Evolutionary conservation across 768 basidiomycete species (phyloP).

Genomic region (Mycena albidolilacea): DNA sequence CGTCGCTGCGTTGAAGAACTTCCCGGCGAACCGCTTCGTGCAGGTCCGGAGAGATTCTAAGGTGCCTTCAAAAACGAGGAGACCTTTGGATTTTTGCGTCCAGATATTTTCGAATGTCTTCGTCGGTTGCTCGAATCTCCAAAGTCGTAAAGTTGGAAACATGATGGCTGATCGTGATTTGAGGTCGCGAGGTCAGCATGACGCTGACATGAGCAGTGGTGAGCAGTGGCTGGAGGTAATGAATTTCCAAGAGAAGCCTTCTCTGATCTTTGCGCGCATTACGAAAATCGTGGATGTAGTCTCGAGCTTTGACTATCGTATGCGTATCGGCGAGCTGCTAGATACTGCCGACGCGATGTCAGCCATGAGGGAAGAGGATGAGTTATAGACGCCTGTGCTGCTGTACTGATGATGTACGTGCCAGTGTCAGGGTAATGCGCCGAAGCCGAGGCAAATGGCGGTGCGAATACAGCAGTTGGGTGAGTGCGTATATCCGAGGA

Average conservation of each 20-base stretch:
- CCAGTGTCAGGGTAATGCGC: too few species aligned
- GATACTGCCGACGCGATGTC: background rate
- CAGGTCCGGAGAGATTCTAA: background rate
- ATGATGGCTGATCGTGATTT: background rate
- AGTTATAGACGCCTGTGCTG: too few species aligned
- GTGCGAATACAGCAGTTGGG: too few species aligned
- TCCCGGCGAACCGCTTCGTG: background rate
- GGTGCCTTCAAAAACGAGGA: background rate
- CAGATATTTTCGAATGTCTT: conserved; percentile 2
- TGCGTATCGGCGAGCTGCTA: background rate
- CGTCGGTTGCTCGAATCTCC: conserved; percentile 13
- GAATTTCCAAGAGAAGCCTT: background rate
- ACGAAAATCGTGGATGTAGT: background rate
- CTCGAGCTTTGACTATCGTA: background rate
- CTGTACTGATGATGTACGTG: too few species aligned
- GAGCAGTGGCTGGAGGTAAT: background rate
- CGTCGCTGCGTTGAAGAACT: background rate
- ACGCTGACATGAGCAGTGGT: conserved; percentile 1
- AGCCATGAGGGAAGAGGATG: background rate
- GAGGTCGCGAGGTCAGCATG: conserved; percentile 20
- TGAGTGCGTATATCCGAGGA: too few species aligned
- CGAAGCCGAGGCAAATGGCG: too few species aligned
- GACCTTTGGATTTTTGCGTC: background rate
- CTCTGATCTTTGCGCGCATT: conserved; percentile 1
- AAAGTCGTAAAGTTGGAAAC: background rate